These are phyloP conservation scores for Cyberlindnera bimundalis DNA, from an alignment of 805 yeast genomes.

Conservation along the genomic window DNA sequence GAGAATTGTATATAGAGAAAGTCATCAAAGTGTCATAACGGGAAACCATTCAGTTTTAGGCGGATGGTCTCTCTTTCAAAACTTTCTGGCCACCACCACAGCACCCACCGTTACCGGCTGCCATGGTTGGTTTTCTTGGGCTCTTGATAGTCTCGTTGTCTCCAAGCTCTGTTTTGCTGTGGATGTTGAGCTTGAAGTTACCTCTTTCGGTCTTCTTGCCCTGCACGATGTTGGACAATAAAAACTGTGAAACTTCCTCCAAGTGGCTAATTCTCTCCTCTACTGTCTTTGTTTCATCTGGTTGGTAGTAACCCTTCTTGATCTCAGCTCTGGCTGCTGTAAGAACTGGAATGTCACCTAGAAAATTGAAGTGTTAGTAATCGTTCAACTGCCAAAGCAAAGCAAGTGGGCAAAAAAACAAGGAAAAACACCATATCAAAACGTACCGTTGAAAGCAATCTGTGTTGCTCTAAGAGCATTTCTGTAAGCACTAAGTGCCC, in stretches of 20 bases:
- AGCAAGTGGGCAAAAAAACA: too few relatives aligned
- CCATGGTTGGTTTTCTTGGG: conserved; percentile 48
- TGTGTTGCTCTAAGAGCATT: conserved; percentile 63
- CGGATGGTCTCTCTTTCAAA: conserved; percentile 15
- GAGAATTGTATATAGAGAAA: too few relatives aligned
- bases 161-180: conserved; percentile 81
- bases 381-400: too few relatives aligned
- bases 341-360: conserved; percentile 40
- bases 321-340: conserved; percentile 59
- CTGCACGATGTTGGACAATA: conserved; percentile 81
- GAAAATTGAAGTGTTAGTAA: conserved; percentile 16
- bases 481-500: conserved; percentile 55
- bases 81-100: conserved; percentile 21
- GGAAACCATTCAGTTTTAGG: too few relatives aligned
- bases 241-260: conserved; percentile 66
- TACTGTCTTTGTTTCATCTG: conserved; percentile 46
- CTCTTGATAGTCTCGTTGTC: conserved; percentile 78
- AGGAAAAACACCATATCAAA: too few relatives aligned
- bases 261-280: conserved; percentile 53
- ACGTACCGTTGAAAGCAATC: conserved; percentile 48
- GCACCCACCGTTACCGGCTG: conserved; percentile 54
- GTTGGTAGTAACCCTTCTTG: conserved; percentile 47
- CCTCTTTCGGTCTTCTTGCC: conserved; percentile 49
- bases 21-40: too few relatives aligned
- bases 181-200: conserved; percentile 62